Evolutionary conservation across 2,329 filamentous ascomycete species (phyloP), one percentile per base, ranked within the genome.

Genomic region (Aspergillus flavus): DNA sequence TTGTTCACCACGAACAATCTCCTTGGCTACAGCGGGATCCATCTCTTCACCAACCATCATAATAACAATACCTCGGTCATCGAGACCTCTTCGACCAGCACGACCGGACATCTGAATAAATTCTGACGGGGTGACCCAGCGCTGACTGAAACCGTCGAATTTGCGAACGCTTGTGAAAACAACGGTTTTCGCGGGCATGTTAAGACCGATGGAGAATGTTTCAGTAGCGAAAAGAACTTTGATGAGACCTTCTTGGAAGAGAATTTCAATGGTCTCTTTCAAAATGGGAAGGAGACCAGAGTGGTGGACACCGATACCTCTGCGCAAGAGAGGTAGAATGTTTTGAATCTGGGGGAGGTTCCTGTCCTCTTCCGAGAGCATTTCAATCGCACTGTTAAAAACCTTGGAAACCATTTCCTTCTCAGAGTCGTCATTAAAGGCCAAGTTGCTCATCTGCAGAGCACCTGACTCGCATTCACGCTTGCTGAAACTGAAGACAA

Each of bases 401-500:
- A 99, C 95, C 72, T 95, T 96, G 61, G 87, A 87, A 1, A 99
- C 95, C 91, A 98, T 93, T 28, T 88, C 89, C 78, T 97, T 96
- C 79, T 99, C 95, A 0, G 92, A 94, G 26, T 97, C 93, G 68
- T 97, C 93, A 80, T 99, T 99, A 86, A 99, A 97, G 54, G 92
- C 89, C 73, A 98, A 86, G 64, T 88, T 87, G 58, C 89, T 94
- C 81, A 97, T 94, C 70, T 93, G 87, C 54, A 99, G 83, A 1
- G 95, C 95, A 78, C 95, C 89, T 66, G 89, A 89, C 80, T 99
- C 95, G 76, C 94, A 97, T 73, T 98, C 94, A 68, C 94, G 87
- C 83, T 99, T 99, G 85, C 94, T 97, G 82, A 99, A 99, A 79
- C 94, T 98, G 86, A 99, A 99, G 45, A 99, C 93, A 75, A 99